Conservation (phyloP, 345 rosid species). For the Excoecaria agallocha region DNA sequence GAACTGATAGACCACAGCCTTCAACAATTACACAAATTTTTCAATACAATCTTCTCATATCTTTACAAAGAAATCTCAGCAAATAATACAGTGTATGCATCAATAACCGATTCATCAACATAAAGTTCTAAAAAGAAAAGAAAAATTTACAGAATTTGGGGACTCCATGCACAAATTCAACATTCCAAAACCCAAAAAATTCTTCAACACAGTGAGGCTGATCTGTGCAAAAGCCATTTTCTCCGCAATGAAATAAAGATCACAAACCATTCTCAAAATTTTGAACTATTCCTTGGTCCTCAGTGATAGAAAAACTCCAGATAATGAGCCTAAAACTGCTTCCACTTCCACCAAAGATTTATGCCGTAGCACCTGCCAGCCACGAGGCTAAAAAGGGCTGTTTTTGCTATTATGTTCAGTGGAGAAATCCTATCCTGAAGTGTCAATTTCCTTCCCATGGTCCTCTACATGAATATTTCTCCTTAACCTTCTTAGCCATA, state of each 20-base stretch:
- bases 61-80: constrained; percentile 25
- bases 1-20: too few species aligned
- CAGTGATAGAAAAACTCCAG: constrained; percentile 1
- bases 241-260: neutral
- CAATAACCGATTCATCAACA: neutral
- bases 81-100: neutral
- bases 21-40: constrained; percentile 6
- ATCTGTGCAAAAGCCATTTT: neutral
- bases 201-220: neutral
- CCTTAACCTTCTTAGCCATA: constrained; percentile 84
- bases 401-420: neutral
- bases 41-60: constrained; percentile 17
- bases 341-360: neutral
- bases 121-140: neutral
- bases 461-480: constrained; percentile 68
- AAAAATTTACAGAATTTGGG: neutral
- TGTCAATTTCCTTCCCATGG: constrained; percentile 75
- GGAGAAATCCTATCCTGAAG: constrained; percentile 44
- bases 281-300: constrained; percentile 4
- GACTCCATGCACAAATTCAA: constrained; percentile 1
- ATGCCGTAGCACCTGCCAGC: neutral
- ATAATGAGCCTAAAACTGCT: neutral
- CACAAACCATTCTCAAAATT: constrained; percentile 21
- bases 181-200: neutral
- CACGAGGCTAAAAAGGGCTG: neutral